Evolutionary conservation across 345 rosid genomes (phyloP), one percentile per base, ranked within the genome.

Genomic region (Hibiscus syriacus): DNA sequence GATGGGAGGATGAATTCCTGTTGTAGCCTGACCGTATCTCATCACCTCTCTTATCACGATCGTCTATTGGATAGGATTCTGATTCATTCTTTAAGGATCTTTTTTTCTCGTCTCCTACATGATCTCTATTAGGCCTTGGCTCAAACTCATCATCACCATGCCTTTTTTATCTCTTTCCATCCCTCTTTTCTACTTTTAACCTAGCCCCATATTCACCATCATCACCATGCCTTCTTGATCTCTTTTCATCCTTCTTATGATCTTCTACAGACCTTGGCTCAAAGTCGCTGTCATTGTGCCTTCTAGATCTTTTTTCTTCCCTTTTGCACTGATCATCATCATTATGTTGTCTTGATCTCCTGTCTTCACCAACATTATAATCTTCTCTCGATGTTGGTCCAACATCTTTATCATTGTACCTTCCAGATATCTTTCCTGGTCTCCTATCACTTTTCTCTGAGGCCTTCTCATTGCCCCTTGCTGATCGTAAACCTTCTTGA

Each of bases 351-450:
- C 53, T 71, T 14, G 46, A 64, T 68, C 72, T 75, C 63, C 39
- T 73, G 14, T 69, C 76, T 32, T 78, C 79, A 46, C 64, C 68
- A 4, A 29, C 43, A 53, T 65, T 41, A 54, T 36, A 29, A 55
- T 70, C 68, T 32, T 68, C 78, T 43, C 69, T 76, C 5, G 67
- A 49, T 50, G 69, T 63, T 13, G 34, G 60, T 22, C n/a, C 75
- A 55, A n/a, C 69, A 64, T 64, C 54, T 45, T 45, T 64, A 52
- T 61, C 69, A 7, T 55, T 70, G 1, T 52, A 57, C 55, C 75
- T 71, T 70, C 75, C 75, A 20, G 49, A 70, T 58, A 67, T 78
- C 70, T 69, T 78, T 45, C 67, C 81, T 32, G 80, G 81, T 70
- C 76, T 74, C 23, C 63, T 67, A 64, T 67, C 69, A 68, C 79